Percentiles rank a stretch among this genome's conserved stretches.
phyloP scores from a whole-genome alignment of 768 basidiomycete genomes.

The Chalciporus pseudorubinellus region DNA sequence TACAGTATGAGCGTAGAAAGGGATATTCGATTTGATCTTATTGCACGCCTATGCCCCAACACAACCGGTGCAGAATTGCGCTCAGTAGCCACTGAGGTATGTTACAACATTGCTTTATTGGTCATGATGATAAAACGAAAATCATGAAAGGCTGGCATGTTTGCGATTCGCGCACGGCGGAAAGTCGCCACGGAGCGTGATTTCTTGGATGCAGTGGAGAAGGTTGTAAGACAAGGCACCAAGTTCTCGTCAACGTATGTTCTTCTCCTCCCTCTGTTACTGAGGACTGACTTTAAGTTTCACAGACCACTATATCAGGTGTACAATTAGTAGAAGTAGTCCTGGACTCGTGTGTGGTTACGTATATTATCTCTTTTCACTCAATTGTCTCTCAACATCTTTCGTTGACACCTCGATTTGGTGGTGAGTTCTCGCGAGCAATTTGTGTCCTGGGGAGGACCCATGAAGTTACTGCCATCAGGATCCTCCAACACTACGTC shows the following conservation, averaged over 20 bases:
- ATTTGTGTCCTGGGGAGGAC: background rate
- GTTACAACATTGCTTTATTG: conserved; percentile 11
- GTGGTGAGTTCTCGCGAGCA: background rate
- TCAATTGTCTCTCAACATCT: background rate
- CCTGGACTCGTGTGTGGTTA: conserved; percentile 9
- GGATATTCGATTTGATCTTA: conserved; percentile 95
- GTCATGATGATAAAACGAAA: conserved; percentile 79
- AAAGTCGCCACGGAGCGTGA: conserved; percentile 98
- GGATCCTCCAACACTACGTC: no score
- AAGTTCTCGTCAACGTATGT: conserved; percentile 96
- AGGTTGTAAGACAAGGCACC: conserved; percentile 95
- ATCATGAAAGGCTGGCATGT: conserved; percentile 98
- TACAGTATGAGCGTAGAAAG: conserved; percentile 94
- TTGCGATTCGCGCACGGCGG: conserved; percentile 93
- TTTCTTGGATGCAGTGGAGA: conserved; percentile 97
- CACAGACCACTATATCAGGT: conserved; percentile 85
- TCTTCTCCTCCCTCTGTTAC: background rate
- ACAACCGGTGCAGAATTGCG: conserved; percentile 98
- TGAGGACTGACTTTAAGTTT: conserved; percentile 10
- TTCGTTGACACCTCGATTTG: background rate
- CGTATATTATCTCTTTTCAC: conserved; percentile 16
- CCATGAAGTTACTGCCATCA: no score
- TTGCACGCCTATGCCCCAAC: conserved; percentile 95
- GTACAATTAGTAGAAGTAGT: conserved; percentile 65
- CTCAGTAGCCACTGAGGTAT: conserved; percentile 92